Evolutionary conservation across 441 rosid species (phyloP).

Genomic region (Raphanus hybrid): DNA sequence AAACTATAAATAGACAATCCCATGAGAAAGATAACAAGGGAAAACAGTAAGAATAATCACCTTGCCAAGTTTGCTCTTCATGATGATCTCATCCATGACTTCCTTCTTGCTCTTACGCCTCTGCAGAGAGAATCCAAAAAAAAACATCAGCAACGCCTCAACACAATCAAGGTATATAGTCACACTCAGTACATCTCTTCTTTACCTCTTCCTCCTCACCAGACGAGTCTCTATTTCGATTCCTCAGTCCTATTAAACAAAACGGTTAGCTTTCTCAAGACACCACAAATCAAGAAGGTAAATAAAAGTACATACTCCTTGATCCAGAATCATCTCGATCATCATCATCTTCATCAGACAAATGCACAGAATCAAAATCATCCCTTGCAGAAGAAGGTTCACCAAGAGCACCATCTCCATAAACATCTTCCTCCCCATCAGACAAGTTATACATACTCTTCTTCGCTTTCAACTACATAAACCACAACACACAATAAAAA

Average conservation of each 20-base stretch:
- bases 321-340: constrained; percentile 44
- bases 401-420: constrained; percentile 55
- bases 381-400: constrained; percentile 50
- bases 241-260: constrained; percentile 54
- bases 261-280: constrained; percentile 7
- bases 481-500: neutral
- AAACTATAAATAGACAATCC: neutral
- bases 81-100: constrained; percentile 86
- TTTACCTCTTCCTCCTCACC: constrained; percentile 66
- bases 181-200: constrained; percentile 21
- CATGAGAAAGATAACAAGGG: constrained; percentile 23
- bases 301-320: constrained; percentile 47
- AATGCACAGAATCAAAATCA: constrained; percentile 75
- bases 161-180: constrained; percentile 18
- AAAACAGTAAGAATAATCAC: constrained; percentile 43
- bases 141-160: constrained; percentile 18
- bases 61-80: constrained; percentile 96
- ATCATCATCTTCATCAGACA: constrained; percentile 67
- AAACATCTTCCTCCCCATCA: constrained; percentile 83
- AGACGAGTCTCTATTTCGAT: constrained; percentile 36
- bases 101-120: constrained; percentile 86
- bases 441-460: constrained; percentile 80
- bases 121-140: constrained; percentile 49
- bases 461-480: constrained; percentile 61
- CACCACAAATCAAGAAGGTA: neutral